Base-by-base conservation (phyloP, 2,329 filamentous ascomycete species). In the Pezizomycotina sp. region DNA sequence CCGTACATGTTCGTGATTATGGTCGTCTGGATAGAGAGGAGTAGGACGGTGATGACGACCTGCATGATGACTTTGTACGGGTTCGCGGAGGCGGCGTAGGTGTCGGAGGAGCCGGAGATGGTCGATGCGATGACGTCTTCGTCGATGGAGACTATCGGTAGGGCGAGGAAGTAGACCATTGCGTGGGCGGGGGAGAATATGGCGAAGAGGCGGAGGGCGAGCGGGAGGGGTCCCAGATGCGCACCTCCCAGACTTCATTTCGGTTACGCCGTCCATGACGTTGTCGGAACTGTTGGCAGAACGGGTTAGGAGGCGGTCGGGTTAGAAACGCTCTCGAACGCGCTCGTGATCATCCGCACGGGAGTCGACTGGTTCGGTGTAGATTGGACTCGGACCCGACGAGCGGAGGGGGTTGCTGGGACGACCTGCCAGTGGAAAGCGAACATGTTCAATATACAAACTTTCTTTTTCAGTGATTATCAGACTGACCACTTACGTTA, bases 131-230 rank as follows among this genome's bases (percentile, higher is more conserved):
- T 15, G 10, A 19, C 34, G n/a, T 37, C 31, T 20, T 34, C 20
- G 34, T 28, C 20, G 13, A 40, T 29, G 21, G 43, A 10, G 26
- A 38, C 65, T 1, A 89, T 69, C 0, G 89, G 91, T 1, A 98
- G 66, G 49, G 86, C 84, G 20, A 92, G 66, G 64, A 76, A 77
- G 60, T 98, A 92, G 18, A 93, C 68, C 30, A 92, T 61, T n/a
- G 92, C 69, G 58, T 98, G 91, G 0, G 82, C 79, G 0, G 89
- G 89, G 50, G 84, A 92, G 61, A 98, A 95, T 25, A 89, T 63
- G 50, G 81, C 89, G 53, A 93, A 83, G 2, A 95, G 62, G 23
- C 75, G 72, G 34, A 95, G 60, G 28, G 74, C 82, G 22, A 92
- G 66, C 84, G 82, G 29, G 86, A 68, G 21, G 91, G 89, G 55